Conservation (phyloP, 257 asterid genomes). For the Solanum rostratum region DNA sequence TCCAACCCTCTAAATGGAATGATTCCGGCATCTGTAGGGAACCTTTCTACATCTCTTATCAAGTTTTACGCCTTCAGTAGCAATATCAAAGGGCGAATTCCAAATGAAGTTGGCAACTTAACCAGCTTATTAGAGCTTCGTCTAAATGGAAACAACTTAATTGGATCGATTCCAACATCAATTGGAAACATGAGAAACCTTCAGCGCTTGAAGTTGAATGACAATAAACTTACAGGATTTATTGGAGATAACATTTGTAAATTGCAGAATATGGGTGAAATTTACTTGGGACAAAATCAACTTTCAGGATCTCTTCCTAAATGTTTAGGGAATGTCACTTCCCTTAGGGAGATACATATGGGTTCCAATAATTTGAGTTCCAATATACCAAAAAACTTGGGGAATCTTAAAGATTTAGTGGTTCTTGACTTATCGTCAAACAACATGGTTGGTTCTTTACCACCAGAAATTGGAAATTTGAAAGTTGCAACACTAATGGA, state of each 20-base stretch:
- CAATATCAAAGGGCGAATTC: background rate
- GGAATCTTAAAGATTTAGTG: background rate
- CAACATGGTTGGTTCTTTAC: background rate
- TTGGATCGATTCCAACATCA: background rate
- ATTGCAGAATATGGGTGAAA: background rate
- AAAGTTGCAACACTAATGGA: background rate
- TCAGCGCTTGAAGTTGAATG: background rate
- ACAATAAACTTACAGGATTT: background rate
- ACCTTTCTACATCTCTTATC: background rate
- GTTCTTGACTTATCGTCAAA: background rate
- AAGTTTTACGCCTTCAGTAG: background rate
- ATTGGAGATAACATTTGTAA: background rate
- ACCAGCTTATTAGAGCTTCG: background rate
- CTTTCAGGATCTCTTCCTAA: background rate
- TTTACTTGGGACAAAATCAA: background rate
- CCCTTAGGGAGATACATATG: background rate
- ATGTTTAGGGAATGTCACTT: background rate
- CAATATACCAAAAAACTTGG: background rate
- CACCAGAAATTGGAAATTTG: background rate
- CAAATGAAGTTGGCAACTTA: background rate
- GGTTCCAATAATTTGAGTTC: background rate
- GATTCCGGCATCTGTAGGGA: background rate
- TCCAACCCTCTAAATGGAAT: background rate
- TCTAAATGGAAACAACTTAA: background rate
- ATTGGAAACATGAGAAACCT: background rate